Evolutionary conservation across 2,329 filamentous ascomycete species (phyloP).

Genomic region (Sclerotinia nivalis): DNA sequence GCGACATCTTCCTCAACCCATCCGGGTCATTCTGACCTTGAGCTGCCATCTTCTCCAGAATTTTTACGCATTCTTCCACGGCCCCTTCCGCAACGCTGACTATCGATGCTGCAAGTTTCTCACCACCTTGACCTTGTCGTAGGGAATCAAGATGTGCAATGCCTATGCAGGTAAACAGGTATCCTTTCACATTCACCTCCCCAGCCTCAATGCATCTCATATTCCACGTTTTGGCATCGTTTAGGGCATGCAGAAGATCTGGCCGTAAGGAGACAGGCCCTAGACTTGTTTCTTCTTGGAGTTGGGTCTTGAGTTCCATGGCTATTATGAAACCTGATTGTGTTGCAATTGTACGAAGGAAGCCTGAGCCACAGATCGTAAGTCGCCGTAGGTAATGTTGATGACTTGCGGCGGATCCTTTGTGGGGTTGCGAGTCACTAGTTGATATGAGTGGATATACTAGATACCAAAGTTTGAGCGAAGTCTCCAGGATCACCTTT

Average conservation of each 20-base stretch:
- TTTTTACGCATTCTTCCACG: conserved; percentile 39
- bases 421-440: neutral
- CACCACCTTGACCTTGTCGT: conserved; percentile 41
- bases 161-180: conserved; percentile 43
- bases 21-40: conserved; percentile 28
- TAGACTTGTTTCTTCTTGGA: conserved; percentile 47
- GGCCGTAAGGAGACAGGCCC: conserved; percentile 42
- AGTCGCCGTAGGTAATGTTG: neutral
- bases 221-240: conserved; percentile 45
- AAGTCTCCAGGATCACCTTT: conserved; percentile 50
- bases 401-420: neutral
- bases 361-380: conserved; percentile 3
- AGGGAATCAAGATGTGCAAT: conserved; percentile 48
- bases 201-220: conserved; percentile 45
- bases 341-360: conserved; percentile 32
- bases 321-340: conserved; percentile 45
- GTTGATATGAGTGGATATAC: conserved; percentile 41
- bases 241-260: conserved; percentile 48
- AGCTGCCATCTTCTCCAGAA: conserved; percentile 42
- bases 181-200: conserved; percentile 49
- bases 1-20: conserved; percentile 31
- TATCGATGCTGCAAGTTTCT: conserved; percentile 43
- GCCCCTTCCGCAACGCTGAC: conserved; percentile 45
- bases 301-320: conserved; percentile 46
- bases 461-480: conserved; percentile 50